Conservation (phyloP, 2,329 filamentous ascomycete species). For the Trichothecium sympodiale region DNA sequence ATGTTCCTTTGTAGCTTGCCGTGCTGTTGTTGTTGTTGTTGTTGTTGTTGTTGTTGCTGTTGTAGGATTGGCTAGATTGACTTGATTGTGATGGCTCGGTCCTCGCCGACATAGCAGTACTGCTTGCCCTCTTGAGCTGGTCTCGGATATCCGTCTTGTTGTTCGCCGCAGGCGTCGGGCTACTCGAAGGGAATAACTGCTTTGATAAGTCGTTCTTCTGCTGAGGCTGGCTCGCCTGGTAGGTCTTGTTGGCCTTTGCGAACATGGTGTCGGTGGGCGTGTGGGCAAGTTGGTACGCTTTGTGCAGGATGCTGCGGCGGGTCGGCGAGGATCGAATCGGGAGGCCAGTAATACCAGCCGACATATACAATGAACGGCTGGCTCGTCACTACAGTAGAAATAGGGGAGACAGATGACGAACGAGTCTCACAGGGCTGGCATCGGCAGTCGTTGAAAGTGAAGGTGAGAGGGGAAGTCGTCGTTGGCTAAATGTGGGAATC, state of each 20-base stretch:
- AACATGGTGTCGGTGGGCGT: slow-evolving; percentile 20
- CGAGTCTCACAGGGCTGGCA: too few relatives aligned
- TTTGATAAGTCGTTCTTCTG: slow-evolving; percentile 30
- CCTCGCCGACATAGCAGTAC: slow-evolving; percentile 28
- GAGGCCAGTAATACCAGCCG: slow-evolving; percentile 18
- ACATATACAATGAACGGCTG: slow-evolving; percentile 19
- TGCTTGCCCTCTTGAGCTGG: slow-evolving; percentile 33
- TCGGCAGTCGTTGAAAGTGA: neutral
- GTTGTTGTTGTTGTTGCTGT: slow-evolving; percentile 10
- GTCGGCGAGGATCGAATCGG: slow-evolving; percentile 25
- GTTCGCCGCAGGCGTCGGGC: slow-evolving; percentile 26
- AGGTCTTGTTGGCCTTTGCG: slow-evolving; percentile 23
- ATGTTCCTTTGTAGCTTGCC: slow-evolving; percentile 5
- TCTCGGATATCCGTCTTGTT: slow-evolving; percentile 33
- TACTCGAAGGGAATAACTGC: slow-evolving; percentile 47
- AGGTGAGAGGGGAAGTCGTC: too few relatives aligned
- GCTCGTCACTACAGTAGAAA: neutral
- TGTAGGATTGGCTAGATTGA: slow-evolving; percentile 13
- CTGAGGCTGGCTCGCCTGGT: slow-evolving; percentile 24
- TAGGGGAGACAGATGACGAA: neutral
- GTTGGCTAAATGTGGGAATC: too few relatives aligned
- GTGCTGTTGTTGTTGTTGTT: slow-evolving; percentile 11
- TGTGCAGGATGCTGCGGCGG: slow-evolving; percentile 14
- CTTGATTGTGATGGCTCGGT: slow-evolving; percentile 10
- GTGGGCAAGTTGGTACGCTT: slow-evolving; percentile 13